These are phyloP conservation scores for Penicillium psychrosexuale DNA, from an alignment of 2,329 filamentous ascomycete genomes.

Conservation along the genomic window DNA sequence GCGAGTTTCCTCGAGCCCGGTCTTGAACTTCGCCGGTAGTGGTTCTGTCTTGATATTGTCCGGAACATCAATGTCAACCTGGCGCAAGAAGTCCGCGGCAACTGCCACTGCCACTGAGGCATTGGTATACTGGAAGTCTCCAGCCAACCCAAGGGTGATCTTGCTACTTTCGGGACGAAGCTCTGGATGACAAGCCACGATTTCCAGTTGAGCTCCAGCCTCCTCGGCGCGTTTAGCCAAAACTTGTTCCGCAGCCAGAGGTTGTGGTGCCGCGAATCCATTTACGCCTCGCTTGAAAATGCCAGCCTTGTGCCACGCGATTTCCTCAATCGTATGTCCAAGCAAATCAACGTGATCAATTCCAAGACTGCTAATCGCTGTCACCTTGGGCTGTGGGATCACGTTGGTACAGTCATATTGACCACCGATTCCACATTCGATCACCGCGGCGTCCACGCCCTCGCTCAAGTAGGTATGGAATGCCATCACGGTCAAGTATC, in stretches of 20 bases:
- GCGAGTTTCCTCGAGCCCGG: constrained; percentile 63
- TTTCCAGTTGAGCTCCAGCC: constrained; percentile 47
- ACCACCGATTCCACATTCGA: constrained; percentile 93
- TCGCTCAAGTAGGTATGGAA: constrained; percentile 77
- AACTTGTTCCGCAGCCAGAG: constrained; percentile 53
- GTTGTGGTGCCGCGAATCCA: constrained; percentile 62
- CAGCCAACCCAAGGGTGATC: constrained; percentile 57
- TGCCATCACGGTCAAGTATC: constrained; percentile 84
- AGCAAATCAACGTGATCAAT: constrained; percentile 83
- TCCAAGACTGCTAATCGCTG: constrained; percentile 74
- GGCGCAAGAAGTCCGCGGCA: constrained; percentile 41
- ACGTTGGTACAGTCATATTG: constrained; percentile 93
- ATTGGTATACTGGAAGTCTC: constrained; percentile 62
- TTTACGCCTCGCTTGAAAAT: constrained; percentile 69
- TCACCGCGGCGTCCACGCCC: constrained; percentile 71
- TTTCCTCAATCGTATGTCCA: constrained; percentile 73
- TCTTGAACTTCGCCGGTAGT: constrained; percentile 60
- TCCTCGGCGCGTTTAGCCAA: constrained; percentile 55
- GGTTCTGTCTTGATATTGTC: constrained; percentile 37
- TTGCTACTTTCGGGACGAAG: constrained; percentile 36
- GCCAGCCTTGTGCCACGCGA: constrained; percentile 89
- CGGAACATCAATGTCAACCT: constrained; percentile 36
- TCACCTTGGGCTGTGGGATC: constrained; percentile 65
- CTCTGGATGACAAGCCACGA: constrained; percentile 50
- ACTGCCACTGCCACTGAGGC: constrained; percentile 58